Evolutionary conservation across 805 yeast species (phyloP), one percentile per base, ranked within the genome.

Genomic region (Saturnispora ahearnii): DNA sequence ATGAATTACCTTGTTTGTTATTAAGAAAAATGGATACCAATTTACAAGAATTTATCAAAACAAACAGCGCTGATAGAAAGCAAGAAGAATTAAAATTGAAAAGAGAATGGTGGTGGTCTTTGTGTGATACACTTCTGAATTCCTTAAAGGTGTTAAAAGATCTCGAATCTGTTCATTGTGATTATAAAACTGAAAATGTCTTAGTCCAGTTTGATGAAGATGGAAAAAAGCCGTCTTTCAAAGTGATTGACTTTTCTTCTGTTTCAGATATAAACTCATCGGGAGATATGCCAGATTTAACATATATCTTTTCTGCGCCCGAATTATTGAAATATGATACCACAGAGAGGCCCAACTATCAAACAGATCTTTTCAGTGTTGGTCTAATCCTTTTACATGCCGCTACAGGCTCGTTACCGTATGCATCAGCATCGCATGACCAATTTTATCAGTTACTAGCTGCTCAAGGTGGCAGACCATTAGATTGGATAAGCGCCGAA

Each of bases 231-330:
- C 57, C 67, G 28, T 50, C 49, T 5, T 71, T 73, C 53, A 71
- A 69, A 51, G 54, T 76, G n/a, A 71, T 71, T 30, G 82, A 77
- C 61, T 74, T 77, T 55, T 68, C 79, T 1, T 71, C 77, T 5
- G 67, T 73, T 15, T 55, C 53, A 32, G 46, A 51, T 24, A 44
- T 44, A 13, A 55, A 56, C 26, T 67, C 51, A 34, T 41, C 54
- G 11, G 54, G 37, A 11, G 61, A 53, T 36, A 55, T 56, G 53
- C 68, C 60, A 3, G 64, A 59, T 21, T 61, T 64, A 56, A 63
- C 79, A 1, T 60, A 73, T 26, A 72, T 68, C 38, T 77, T 69
- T 58, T 63, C 74, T 9, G 74, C 80, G 1, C 81, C 81, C 1
- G 77, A 73, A 50, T 55, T 77, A 18, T 49, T 74, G 10, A 37